A percentile compares a stretch with the other conserved stretches of the same genome.
Evolutionary conservation across 495 filamentous ascomycete species (phyloP).

Genomic region (Pyrenula aspistea): DNA sequence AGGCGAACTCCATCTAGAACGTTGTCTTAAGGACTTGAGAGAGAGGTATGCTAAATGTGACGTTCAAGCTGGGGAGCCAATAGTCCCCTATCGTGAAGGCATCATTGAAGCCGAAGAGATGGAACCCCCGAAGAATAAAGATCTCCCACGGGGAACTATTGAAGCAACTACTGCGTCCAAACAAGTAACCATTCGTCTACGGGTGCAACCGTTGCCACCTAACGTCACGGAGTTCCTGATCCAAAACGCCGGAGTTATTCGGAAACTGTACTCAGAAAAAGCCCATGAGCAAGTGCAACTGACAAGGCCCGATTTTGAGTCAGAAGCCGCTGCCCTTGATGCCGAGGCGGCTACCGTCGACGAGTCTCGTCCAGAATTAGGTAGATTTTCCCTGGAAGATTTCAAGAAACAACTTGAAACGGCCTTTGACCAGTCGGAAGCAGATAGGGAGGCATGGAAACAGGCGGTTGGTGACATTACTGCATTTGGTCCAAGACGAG

Average conservation of each 20-base stretch:
- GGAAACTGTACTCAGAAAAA: slow-evolving; percentile 61
- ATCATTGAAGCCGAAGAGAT: slow-evolving; percentile 82
- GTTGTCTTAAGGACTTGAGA: slow-evolving; percentile 85
- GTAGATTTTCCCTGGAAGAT: slow-evolving; percentile 55
- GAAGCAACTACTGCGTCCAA: slow-evolving; percentile 67
- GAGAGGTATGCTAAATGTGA: slow-evolving; percentile 93
- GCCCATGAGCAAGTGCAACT: slow-evolving; percentile 23
- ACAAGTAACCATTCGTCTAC: slow-evolving; percentile 64
- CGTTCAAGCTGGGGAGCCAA: slow-evolving; percentile 85
- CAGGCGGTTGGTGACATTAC: slow-evolving; percentile 68
- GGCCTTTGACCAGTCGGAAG: slow-evolving; percentile 51
- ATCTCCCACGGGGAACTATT: slow-evolving; percentile 76
- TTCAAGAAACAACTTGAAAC: slow-evolving; percentile 61
- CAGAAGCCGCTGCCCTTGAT: slow-evolving; percentile 23
- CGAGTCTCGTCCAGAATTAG: slow-evolving; percentile 32
- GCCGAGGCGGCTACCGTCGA: slow-evolving; percentile 21
- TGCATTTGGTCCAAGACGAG: slow-evolving; percentile 77
- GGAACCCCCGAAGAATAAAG: slow-evolving; percentile 75
- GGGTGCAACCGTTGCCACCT: slow-evolving; percentile 68
- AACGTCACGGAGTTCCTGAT: slow-evolving; percentile 75
- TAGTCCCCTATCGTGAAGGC: slow-evolving; percentile 91
- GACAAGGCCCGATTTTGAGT: slow-evolving; percentile 7
- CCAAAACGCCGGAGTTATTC: slow-evolving; percentile 68
- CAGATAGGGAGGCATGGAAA: slow-evolving; percentile 63
- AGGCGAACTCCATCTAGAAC: slow-evolving; percentile 87